Evolutionary conservation across 148 eudicot species (phyloP).

Genomic region (Chenopodium suecicum): DNA sequence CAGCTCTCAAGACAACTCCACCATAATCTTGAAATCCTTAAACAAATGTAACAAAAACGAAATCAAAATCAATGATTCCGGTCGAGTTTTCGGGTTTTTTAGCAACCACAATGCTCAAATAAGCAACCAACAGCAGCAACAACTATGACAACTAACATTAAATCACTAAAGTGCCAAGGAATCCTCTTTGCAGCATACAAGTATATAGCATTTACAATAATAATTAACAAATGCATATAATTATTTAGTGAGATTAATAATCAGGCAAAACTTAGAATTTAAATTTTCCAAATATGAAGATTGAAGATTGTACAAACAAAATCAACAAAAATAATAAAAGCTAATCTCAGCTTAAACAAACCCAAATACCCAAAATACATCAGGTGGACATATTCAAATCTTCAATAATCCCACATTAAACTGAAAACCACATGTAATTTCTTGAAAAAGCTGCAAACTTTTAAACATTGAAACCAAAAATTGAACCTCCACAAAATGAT

Average conservation of each 20-base stretch:
- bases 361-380: not conserved
- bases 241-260: too few relatives aligned
- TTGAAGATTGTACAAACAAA: not conserved
- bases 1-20: not conserved
- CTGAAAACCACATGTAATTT: conserved; percentile 4
- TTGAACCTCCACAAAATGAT: conserved; percentile 9
- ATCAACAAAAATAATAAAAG: conserved; percentile 4
- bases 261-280: not conserved
- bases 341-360: conserved; percentile 1
- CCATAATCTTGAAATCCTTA: not conserved
- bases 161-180: not conserved
- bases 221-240: not conserved
- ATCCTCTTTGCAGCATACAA: not conserved
- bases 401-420: conserved; percentile 23
- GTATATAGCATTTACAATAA: not conserved
- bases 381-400: conserved; percentile 10
- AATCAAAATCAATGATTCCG: not conserved
- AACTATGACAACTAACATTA: not conserved
- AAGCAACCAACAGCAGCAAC: not conserved
- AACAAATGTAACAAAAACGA: not conserved
- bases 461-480: conserved; percentile 7
- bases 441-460: conserved; percentile 7
- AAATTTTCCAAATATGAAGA: not conserved
- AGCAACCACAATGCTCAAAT: not conserved
- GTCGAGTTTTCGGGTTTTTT: too few relatives aligned